phyloP scores from a whole-genome alignment of 805 yeast genomes.

The Barnettozyma botsteinii region DNA sequence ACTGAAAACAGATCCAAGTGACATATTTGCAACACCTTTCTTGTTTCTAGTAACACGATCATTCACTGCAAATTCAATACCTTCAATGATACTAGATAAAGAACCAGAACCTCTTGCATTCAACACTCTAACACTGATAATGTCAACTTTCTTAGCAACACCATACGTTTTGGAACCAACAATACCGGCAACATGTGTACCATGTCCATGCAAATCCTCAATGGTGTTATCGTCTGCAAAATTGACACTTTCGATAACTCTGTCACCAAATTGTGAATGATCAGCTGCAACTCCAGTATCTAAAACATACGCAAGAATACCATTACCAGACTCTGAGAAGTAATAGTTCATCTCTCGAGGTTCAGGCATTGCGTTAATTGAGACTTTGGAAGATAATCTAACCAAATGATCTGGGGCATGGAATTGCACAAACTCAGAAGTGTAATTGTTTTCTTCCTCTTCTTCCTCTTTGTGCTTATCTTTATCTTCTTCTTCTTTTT shows the following conservation, averaged over 20 bases:
- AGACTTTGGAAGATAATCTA: slow-evolving; percentile 46
- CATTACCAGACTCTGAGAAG: slow-evolving; percentile 49
- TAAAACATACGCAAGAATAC: slow-evolving; percentile 66
- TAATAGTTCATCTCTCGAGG: slow-evolving; percentile 32
- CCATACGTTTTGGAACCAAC: slow-evolving; percentile 78
- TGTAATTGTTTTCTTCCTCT: slow-evolving; percentile 3
- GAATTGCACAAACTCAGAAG: slow-evolving; percentile 26
- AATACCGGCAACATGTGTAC: slow-evolving; percentile 90
- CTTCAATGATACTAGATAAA: slow-evolving; percentile 53
- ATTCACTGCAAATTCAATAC: slow-evolving; percentile 60
- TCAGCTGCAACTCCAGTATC: slow-evolving; percentile 71
- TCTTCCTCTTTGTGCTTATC: slow-evolving; percentile 4
- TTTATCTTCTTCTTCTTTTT: no score
- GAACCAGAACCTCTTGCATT: slow-evolving; percentile 62
- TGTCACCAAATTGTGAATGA: slow-evolving; percentile 56
- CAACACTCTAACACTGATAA: slow-evolving; percentile 69
- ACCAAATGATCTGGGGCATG: slow-evolving; percentile 63
- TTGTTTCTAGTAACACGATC: slow-evolving; percentile 35
- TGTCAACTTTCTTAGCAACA: slow-evolving; percentile 62
- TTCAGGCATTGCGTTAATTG: slow-evolving; percentile 9
- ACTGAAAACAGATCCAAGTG: slow-evolving; percentile 69
- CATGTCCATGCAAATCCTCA: slow-evolving; percentile 76
- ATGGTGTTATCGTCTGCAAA: slow-evolving; percentile 40
- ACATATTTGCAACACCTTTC: slow-evolving; percentile 67
- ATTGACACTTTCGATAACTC: slow-evolving; percentile 56